Conservation (phyloP, 257 asterid genomes). For the Jaltomata sinuosa region DNA sequence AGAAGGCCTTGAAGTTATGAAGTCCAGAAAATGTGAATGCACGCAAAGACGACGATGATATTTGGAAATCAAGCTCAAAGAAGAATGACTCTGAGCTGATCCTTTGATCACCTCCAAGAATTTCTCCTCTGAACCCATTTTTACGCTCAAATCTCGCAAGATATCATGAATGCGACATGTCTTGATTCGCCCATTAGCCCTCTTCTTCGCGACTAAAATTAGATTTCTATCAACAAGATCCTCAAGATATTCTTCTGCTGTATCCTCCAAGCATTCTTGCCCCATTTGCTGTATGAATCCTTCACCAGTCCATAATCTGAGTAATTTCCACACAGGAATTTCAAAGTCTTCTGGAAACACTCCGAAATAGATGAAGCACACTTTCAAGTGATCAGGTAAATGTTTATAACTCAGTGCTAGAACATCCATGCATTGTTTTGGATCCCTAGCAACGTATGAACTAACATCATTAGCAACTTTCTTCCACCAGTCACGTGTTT, state of each 20-base stretch:
- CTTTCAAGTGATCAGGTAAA: constrained; percentile 25
- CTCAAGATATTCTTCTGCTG: constrained; percentile 23
- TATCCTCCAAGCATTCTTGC: constrained; percentile 15
- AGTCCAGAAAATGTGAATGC: constrained; percentile 25
- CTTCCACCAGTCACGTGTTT: constrained; percentile 20
- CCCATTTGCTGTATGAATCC: constrained; percentile 18
- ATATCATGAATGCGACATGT: constrained; percentile 21
- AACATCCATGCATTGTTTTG: constrained; percentile 21
- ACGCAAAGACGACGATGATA: constrained; percentile 29
- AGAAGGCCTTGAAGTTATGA: constrained; percentile 20
- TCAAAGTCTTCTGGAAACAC: constrained; percentile 23
- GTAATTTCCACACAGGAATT: constrained; percentile 22
- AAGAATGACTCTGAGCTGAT: background rate
- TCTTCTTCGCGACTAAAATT: constrained; percentile 8
- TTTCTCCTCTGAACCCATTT: constrained; percentile 19
- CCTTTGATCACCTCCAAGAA: constrained; percentile 22
- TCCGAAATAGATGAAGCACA: constrained; percentile 28
- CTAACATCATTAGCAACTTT: constrained; percentile 16
- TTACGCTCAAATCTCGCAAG: constrained; percentile 21
- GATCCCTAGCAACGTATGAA: constrained; percentile 12
- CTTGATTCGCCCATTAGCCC: constrained; percentile 14
- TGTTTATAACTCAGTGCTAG: constrained; percentile 26
- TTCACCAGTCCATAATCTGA: constrained; percentile 27
- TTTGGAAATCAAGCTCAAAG: background rate
- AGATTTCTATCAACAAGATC: constrained; percentile 25